A percentile compares a stretch with the other conserved stretches of the same genome.
phyloP scores from a whole-genome alignment of 306 rosid genomes.

The Phaseolus lunatus region DNA sequence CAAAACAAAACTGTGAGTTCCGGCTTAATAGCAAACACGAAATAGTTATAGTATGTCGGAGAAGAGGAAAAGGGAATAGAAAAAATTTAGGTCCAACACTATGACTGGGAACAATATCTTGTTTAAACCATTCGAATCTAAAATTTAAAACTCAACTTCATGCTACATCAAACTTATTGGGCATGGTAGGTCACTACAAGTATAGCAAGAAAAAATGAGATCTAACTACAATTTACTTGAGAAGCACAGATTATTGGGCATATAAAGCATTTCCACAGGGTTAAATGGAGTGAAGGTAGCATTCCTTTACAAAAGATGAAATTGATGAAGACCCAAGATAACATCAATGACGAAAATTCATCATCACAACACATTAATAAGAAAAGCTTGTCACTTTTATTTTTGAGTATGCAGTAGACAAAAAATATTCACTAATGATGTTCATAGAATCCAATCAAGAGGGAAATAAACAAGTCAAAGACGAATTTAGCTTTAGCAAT shows the following conservation, averaged over 20 bases:
- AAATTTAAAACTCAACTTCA: conserved; percentile 11
- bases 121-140: background rate
- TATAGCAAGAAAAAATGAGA: conserved; percentile 1
- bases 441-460: background rate
- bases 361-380: background rate
- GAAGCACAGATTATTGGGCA: background rate
- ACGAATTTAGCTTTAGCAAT: background rate
- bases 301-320: background rate
- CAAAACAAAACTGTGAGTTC: background rate
- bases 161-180: background rate
- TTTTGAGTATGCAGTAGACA: background rate
- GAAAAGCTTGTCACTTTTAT: background rate
- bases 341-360: background rate
- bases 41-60: background rate
- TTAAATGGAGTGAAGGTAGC: background rate
- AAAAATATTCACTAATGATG: background rate
- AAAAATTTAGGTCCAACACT: conserved; percentile 21
- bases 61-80: background rate
- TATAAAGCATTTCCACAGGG: background rate
- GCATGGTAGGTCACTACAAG: background rate
- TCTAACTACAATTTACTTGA: background rate
- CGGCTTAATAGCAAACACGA: background rate
- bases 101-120: conserved; percentile 4
- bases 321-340: background rate
- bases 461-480: background rate